Evolutionary conservation across 768 basidiomycete genomes (phyloP).

Genomic region (Rhizopogon vulgaris): DNA sequence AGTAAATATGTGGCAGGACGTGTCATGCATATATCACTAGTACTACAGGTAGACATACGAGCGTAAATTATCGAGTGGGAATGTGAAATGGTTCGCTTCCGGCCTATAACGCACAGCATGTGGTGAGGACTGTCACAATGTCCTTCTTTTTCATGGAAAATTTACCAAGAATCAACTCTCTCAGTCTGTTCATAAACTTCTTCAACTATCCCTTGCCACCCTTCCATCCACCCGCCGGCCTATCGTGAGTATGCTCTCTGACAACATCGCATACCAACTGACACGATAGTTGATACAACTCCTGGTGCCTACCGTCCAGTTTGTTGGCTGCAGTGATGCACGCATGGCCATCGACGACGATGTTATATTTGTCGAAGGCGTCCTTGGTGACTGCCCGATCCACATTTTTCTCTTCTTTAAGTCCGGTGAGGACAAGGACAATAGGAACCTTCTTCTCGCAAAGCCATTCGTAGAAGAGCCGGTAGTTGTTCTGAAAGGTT

Average conservation of each 20-base stretch:
- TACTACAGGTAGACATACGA: too few relatives aligned
- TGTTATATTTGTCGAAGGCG: constrained; percentile 14
- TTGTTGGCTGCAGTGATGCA: constrained; percentile 23
- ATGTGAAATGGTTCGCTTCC: too few relatives aligned
- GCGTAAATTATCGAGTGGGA: too few relatives aligned
- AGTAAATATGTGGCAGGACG: too few relatives aligned
- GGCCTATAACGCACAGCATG: too few relatives aligned
- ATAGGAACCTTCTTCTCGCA: constrained; percentile 32
- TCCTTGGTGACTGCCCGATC: constrained; percentile 19
- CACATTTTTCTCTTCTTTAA: constrained; percentile 30
- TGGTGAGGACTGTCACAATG: constrained; percentile 13
- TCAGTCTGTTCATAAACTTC: background rate
- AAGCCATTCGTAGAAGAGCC: constrained; percentile 33
- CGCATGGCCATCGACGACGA: constrained; percentile 25
- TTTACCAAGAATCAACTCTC: background rate
- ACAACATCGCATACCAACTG: too few relatives aligned
- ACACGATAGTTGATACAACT: constrained; percentile 17
- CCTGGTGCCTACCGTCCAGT: constrained; percentile 14
- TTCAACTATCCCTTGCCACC: too few relatives aligned
- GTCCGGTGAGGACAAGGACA: constrained; percentile 34
- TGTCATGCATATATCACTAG: too few relatives aligned
- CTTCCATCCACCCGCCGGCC: background rate
- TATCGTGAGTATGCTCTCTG: background rate
- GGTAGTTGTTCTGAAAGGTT: constrained; percentile 31
- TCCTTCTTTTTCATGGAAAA: background rate